Base-by-base conservation (phyloP, 495 filamentous ascomycete species). In the Penicillium pancosmium region DNA sequence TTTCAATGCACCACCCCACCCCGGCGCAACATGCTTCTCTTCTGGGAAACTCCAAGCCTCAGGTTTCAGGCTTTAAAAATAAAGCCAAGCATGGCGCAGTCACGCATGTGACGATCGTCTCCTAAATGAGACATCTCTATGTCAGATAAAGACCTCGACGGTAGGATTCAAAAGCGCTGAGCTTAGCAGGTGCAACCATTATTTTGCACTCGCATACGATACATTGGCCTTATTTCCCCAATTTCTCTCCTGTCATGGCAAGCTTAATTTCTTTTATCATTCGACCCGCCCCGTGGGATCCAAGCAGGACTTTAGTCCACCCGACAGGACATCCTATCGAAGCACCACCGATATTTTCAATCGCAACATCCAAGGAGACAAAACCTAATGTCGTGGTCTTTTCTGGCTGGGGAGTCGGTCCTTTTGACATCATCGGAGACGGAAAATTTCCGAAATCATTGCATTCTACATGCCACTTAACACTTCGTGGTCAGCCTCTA, bases 321-420 rank as follows among this genome's bases (percentile, higher is more conserved):
- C 60, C 53, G 16, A 16, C 46, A 38, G 52, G 53, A 16, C 50
- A 56, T 40, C 56, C 61, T 2, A 23, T 34, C 3, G 56, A 59
- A 25, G 56, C 51, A 5, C 56, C 61, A 0, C 61, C 61, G 4
- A 25, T 59, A 8, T 51, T 23, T 19, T 57, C 55, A 8, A 57
- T 57, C 16, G 21, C 23, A 4, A 12, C 35, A 8, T 38, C 55
- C 6, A 57, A 57, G 19, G 34, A 51, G 0, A 21, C 6, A n/a
- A 31, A 41, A 3, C 55, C 55, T 2, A 57, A 57, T 34, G 33
- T 50, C 2, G 33, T 43, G 15, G 8, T 51, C 18, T 51, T 51
- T 27, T 18, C 5, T 3, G 55, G 46, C 15, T 50, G 36, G 21
- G 55, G 46, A 16, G 10, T 5, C 3, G 55, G 55, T 18, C 55